A percentile compares a stretch with the other conserved stretches of the same genome.
phyloP scores from a whole-genome alignment of 1,139 yeast species.

The Blastobotrys raffinosifermentans region DNA sequence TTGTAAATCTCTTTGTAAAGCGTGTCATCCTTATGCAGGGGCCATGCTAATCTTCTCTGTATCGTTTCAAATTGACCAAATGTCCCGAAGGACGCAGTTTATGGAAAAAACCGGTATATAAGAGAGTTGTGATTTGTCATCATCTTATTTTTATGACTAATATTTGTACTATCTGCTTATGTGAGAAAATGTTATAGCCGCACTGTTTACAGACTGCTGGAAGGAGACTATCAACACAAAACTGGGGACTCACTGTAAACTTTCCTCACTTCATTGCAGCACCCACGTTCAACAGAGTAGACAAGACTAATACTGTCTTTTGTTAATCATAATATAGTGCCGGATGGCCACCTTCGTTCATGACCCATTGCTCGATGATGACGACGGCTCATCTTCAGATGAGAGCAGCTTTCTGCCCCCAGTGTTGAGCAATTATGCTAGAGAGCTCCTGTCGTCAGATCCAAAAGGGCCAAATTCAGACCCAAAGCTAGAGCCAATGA shows the following conservation, averaged over 20 bases:
- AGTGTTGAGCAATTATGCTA: constrained; percentile 54
- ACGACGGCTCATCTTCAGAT: constrained; percentile 26
- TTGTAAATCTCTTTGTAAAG: constrained; percentile 89
- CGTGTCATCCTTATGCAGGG: constrained; percentile 99
- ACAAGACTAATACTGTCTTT: too few relatives aligned
- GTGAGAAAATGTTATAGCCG: neutral
- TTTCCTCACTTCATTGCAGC: neutral
- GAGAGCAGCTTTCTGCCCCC: constrained; percentile 59
- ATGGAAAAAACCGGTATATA: neutral
- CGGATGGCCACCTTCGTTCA: neutral
- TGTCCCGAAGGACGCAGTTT: constrained; percentile 36
- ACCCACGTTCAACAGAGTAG: too few relatives aligned
- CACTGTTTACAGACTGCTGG: neutral
- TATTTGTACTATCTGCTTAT: neutral
- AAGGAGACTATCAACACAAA: neutral
- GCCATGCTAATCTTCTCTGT: constrained; percentile 99
- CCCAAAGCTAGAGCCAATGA: too few relatives aligned
- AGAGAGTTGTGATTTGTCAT: neutral
- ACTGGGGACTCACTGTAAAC: neutral
- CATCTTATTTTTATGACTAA: neutral
- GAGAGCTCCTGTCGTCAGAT: constrained; percentile 33
- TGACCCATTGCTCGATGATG: constrained; percentile 14
- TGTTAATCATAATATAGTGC: too few relatives aligned
- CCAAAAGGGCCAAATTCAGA: constrained; percentile 23
- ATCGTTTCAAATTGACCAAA: constrained; percentile 72